Base-by-base conservation (phyloP, 257 asterid genomes). In the Gynochthodes officinalis region DNA sequence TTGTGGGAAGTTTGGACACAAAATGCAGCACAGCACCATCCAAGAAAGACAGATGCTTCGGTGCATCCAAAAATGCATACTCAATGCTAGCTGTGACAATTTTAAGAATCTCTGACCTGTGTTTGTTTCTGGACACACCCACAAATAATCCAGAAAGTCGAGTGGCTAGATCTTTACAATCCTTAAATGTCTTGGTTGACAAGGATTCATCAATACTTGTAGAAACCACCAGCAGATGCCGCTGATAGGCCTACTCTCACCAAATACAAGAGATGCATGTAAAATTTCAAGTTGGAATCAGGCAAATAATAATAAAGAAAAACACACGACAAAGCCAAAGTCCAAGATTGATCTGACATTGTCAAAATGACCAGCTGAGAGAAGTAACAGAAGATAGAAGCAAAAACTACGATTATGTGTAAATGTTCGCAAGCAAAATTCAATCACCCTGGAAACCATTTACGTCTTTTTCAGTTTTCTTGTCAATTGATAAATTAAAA, bases 111-210 rank as follows among this genome's bases (percentile, higher is more conserved):
- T 90, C 96, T 72, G 87, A 74, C 73, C 81, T 87, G 79, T 87
- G 79, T 88, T 90, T 95, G 88, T 84, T 87, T 76, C 97, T 86
- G 73, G 99, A 87, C 53, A 77, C 94, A 76, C 97, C 97, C 37
- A 84, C 83, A 73, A 87, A 95, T 1, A 86, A 74, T 46, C 91
- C 96, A 77, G 99, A 89, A 72, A 95, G 86, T 74, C 95, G 86
- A 83, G 86, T 73, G 39, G 98, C 97, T 74, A 95, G 88, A 86
- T 82, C 87, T 85, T 87, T 90, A 77, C 96, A 91, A 70, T 95
- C 95, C 77, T 82, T 82, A 79, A 87, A 86, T 76, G 89, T 80
- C 86, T 89, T 86, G 81, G 85, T 80, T 44, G 90, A 75, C 79
- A 71, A 74, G 28, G 87, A 72, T 58, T 84, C 83, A 58, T 86